Percentiles rank a stretch among this genome's conserved stretches.
These are phyloP conservation scores for Pulicaria dysenterica DNA, from an alignment of 129 eudicot genomes.

Conservation along the genomic window DNA sequence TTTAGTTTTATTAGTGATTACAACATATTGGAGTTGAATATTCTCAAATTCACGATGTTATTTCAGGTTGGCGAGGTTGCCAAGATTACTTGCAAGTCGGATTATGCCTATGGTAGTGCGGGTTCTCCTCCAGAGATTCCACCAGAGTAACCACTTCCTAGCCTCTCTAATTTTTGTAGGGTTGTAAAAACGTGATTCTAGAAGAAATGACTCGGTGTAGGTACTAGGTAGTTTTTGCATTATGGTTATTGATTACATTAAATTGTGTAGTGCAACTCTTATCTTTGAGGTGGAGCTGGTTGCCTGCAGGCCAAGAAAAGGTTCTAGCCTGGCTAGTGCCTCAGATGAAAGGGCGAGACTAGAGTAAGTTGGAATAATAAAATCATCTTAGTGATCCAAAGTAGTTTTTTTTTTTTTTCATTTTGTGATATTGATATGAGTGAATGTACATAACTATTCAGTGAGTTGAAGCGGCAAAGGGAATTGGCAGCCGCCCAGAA, in stretches of 20 bases:
- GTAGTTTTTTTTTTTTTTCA: background rate
- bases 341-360: slow-evolving; percentile 93
- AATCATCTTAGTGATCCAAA: too few species aligned
- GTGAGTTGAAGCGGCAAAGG: slow-evolving; percentile 94
- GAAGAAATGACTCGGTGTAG: too few species aligned
- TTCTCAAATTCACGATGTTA: background rate
- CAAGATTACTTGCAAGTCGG: slow-evolving; percentile 84
- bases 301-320: slow-evolving; percentile 96
- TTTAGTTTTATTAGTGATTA: background rate
- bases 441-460: slow-evolving; percentile 14
- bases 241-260: background rate
- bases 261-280: slow-evolving; percentile 73
- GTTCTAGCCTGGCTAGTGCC: slow-evolving; percentile 78
- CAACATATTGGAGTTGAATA: background rate
- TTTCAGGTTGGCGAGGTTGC: slow-evolving; percentile 95
- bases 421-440: background rate
- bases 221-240: background rate
- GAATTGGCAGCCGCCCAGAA: slow-evolving; percentile 79
- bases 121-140: slow-evolving; percentile 93
- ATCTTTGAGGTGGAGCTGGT: slow-evolving; percentile 94
- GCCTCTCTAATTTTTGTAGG: background rate
- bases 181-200: background rate
- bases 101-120: slow-evolving; percentile 89
- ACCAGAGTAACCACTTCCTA: slow-evolving; percentile 60
- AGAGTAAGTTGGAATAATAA: slow-evolving; percentile 54